Evolutionary conservation across 2,329 filamentous ascomycete species (phyloP), one percentile per base, ranked within the genome.

Genomic region (Trichoderma sp.): DNA sequence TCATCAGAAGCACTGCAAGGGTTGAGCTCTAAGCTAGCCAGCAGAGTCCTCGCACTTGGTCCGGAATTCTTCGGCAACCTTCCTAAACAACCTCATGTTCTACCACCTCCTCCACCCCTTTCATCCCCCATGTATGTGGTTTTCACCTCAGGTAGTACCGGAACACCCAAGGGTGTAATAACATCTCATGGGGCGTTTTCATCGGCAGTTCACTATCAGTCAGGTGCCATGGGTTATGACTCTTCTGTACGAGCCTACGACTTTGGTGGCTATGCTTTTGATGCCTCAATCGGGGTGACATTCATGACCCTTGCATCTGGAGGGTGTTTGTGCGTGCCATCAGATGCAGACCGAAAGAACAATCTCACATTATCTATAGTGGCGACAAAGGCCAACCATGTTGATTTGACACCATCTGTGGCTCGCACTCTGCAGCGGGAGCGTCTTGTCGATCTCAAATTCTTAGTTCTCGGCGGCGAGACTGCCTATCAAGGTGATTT

Each of bases 81-180:
- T n/a, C 39, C 39, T 9, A 22, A 45, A 45, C n/a, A 13, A 22
- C 2, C n/a, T n/a, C n/a, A 45, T 19, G 19, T 5, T 45, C 4
- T 45, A 4, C 39, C 39, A 45, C 10, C 39, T 0, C 19, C 9
- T n/a, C 39, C 39, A 19, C 2, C n/a, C 9, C 39, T 45, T 45
- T 45, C 39, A 22, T 45, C 57, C 5, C 13, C 35, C 4, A 45
- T 19, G 19, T 19, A 29, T 27, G 32, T n/a, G 8, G 17, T 29
- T 9, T 76, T 75, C 19, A 76, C 74, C 1, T 74, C 73, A 3
- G 74, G 57, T 2, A 42, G 22, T 17, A 60, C 57, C 71, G 74
- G 73, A 7, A 71, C 61, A 4, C 72, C 74, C 1, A 76, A 76
- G 34, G 52, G 52, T 9, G n/a, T 34, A 2, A n/a, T 45, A 22